Conservation (phyloP, 192 early-diverging fungal species). For the Podila clonocystis region DNA sequence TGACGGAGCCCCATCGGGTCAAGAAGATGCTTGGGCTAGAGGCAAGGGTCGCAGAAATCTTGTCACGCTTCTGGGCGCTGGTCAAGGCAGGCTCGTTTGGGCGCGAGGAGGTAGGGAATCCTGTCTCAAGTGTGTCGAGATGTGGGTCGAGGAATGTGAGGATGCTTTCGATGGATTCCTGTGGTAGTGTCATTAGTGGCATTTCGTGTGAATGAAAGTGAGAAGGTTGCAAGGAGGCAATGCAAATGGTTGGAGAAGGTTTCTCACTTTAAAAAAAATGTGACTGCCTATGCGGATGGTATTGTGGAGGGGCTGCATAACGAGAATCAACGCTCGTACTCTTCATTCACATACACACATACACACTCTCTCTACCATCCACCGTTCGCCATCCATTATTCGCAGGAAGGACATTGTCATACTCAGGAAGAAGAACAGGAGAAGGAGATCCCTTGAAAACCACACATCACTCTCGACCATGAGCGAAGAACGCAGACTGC, state of each 20-base stretch:
- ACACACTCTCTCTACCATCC: background rate
- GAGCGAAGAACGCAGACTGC: slow-evolving; percentile 46
- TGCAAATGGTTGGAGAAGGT: background rate
- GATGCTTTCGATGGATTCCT: slow-evolving; percentile 26
- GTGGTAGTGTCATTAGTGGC: slow-evolving; percentile 18
- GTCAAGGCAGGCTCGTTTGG: slow-evolving; percentile 35
- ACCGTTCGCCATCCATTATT: background rate
- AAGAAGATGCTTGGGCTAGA: slow-evolving; percentile 35
- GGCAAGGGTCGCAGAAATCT: slow-evolving; percentile 21
- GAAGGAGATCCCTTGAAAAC: background rate
- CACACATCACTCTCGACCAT: background rate
- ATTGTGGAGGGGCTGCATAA: background rate
- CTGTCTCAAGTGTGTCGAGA: slow-evolving; percentile 35
- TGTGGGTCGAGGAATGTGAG: slow-evolving; percentile 39
- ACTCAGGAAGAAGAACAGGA: background rate
- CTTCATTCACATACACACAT: background rate
- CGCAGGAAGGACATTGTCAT: background rate
- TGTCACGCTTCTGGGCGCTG: slow-evolving; percentile 23
- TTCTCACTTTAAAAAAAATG: background rate
- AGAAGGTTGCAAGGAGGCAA: background rate
- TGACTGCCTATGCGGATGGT: background rate
- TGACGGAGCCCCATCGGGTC: slow-evolving; percentile 45
- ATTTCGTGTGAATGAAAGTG: background rate
- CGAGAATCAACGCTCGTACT: too few species aligned
- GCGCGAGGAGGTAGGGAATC: slow-evolving; percentile 41